Evolutionary conservation across 2,329 filamentous ascomycete species (phyloP).

Genomic region (Stenocarpella maydis): DNA sequence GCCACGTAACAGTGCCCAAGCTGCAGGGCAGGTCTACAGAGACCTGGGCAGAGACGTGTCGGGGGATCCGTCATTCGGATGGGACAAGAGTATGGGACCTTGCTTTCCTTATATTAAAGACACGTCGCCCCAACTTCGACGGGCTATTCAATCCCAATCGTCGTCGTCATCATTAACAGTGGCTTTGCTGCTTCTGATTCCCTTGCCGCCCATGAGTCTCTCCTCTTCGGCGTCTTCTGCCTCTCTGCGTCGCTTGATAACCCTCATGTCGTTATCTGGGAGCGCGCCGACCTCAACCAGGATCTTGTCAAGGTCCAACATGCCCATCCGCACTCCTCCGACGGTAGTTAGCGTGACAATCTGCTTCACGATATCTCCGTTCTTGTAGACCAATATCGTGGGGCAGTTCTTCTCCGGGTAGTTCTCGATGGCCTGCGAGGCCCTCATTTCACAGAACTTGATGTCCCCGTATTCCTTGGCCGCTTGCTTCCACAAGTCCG

Average conservation of each 20-base stretch:
- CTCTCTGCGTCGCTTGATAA: slow-evolving; percentile 68
- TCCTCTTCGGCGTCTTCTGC: slow-evolving; percentile 70
- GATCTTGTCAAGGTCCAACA: slow-evolving; percentile 81
- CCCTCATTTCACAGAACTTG: slow-evolving; percentile 97
- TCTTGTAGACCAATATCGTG: slow-evolving; percentile 90
- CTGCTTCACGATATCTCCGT: slow-evolving; percentile 91
- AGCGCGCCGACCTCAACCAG: slow-evolving; percentile 85
- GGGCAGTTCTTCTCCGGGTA: slow-evolving; percentile 96
- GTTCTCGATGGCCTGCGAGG: slow-evolving; percentile 91
- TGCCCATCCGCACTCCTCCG: slow-evolving; percentile 73
- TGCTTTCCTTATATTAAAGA: background rate
- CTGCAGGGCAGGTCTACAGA: too few relatives aligned
- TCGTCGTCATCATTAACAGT: slow-evolving; percentile 59
- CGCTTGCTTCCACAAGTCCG: slow-evolving; percentile 85
- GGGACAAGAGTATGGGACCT: background rate
- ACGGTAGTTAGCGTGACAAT: slow-evolving; percentile 87
- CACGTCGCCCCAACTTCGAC: background rate
- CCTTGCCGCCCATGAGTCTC: slow-evolving; percentile 55
- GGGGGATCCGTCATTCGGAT: too few relatives aligned
- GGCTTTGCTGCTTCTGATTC: slow-evolving; percentile 53
- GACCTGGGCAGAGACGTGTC: background rate
- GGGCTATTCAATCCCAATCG: slow-evolving; percentile 64
- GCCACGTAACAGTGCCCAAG: background rate
- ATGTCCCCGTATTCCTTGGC: slow-evolving; percentile 89
- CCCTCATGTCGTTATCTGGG: slow-evolving; percentile 78